phyloP scores from a whole-genome alignment of 2,329 filamentous ascomycete species.

The Pseudogymnoascus sp. region DNA sequence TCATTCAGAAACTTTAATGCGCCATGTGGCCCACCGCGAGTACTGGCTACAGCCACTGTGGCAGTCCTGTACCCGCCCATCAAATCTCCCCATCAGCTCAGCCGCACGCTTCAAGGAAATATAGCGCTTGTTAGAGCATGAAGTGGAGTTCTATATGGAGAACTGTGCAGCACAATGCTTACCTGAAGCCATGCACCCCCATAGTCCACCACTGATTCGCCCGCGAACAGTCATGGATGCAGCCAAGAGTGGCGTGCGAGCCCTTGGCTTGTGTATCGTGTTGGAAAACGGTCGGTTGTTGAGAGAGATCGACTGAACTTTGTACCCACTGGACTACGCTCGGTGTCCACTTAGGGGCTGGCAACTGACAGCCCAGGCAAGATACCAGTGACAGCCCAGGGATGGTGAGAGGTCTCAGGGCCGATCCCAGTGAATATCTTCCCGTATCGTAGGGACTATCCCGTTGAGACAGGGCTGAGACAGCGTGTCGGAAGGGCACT shows the following conservation, averaged over 20 bases:
- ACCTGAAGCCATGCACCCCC: not conserved
- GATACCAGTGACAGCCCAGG: not conserved
- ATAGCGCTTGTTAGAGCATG: not conserved
- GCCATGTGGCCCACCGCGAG: not conserved
- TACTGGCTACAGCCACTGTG: not conserved
- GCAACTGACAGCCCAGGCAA: not conserved
- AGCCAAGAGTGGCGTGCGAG: not conserved
- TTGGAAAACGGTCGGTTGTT: not conserved
- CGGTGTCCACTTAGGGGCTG: not conserved
- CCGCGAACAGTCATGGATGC: not conserved
- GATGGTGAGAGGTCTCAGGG: not conserved
- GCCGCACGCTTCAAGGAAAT: not conserved
- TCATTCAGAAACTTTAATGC: constrained; percentile 4
- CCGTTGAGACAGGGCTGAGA: not conserved
- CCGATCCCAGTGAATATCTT: not conserved
- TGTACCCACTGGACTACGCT: not conserved
- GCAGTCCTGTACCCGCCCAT: not conserved
- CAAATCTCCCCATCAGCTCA: not conserved
- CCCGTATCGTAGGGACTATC: not conserved
- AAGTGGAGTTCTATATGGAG: not conserved
- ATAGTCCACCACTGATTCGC: not conserved
- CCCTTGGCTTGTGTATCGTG: not conserved
- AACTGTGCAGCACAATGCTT: not conserved
- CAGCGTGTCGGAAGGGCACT: not conserved
- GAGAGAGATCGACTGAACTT: not conserved